Evolutionary conservation across 805 yeast species (phyloP).

Genomic region (Saccharomycopsis amapae): DNA sequence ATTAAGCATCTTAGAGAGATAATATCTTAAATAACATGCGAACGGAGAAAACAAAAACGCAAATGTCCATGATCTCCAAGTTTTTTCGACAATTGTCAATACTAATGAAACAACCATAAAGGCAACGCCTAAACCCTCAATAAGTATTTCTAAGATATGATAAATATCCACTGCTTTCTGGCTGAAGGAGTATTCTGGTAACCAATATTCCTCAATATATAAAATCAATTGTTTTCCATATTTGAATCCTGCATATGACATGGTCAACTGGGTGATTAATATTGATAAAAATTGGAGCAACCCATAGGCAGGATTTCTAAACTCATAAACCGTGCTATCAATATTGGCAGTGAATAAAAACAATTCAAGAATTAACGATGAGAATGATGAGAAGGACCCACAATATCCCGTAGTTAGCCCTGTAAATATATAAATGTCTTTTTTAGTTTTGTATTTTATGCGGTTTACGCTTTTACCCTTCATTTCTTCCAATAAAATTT

Average conservation of each 20-base stretch:
- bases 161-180: constrained; percentile 30
- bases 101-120: constrained; percentile 25
- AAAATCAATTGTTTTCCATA: constrained; percentile 48
- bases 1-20: constrained; percentile 47
- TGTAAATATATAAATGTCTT: constrained; percentile 40
- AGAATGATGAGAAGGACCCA: constrained; percentile 76
- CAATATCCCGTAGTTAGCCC: constrained; percentile 77
- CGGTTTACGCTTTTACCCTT: constrained; percentile 3
- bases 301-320: constrained; percentile 70
- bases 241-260: constrained; percentile 52
- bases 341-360: constrained; percentile 44
- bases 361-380: constrained; percentile 52
- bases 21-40: constrained; percentile 56
- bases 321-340: constrained; percentile 21
- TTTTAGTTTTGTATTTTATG: constrained; percentile 28
- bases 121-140: constrained; percentile 21
- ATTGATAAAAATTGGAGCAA: constrained; percentile 69
- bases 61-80: constrained; percentile 66
- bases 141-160: constrained; percentile 16
- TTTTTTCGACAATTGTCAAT: constrained; percentile 21
- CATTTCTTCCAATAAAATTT: constrained; percentile 7
- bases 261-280: constrained; percentile 47
- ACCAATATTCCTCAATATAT: constrained; percentile 24
- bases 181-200: background rate
- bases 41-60: constrained; percentile 61